A percentile compares a stretch with the other conserved stretches of the same genome.
phyloP scores from a whole-genome alignment of 2,329 filamentous ascomycete species.

The Phialemoniopsis sp. region DNA sequence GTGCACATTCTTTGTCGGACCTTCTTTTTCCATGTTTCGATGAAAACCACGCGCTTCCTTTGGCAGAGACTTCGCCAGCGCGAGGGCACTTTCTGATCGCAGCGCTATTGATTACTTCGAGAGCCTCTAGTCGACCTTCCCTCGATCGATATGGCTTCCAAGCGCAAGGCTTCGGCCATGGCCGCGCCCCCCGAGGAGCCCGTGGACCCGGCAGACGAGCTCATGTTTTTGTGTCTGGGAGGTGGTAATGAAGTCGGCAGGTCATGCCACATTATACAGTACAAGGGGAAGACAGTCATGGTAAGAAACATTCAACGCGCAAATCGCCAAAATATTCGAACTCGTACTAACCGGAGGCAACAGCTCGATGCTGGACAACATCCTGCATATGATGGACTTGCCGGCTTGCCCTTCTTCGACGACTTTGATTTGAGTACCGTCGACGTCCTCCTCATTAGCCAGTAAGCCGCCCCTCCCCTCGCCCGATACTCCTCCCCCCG shows the following conservation, averaged over 20 bases:
- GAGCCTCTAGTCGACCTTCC: no score
- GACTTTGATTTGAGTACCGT: constrained; percentile 97
- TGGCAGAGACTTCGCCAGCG: no score
- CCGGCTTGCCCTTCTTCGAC: constrained; percentile 93
- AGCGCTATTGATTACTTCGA: no score
- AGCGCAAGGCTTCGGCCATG: constrained; percentile 82
- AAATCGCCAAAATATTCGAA: constrained; percentile 3
- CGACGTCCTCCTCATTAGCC: constrained; percentile 95
- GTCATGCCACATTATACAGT: constrained; percentile 96
- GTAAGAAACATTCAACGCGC: constrained; percentile 40
- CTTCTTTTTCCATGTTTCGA: no score
- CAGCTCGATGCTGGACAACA: constrained; percentile 97
- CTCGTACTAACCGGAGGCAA: constrained; percentile 4
- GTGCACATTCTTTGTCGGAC: no score
- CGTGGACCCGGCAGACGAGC: constrained; percentile 87
- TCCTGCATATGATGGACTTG: constrained; percentile 90
- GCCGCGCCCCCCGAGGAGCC: constrained; percentile 71
- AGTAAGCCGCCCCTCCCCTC: constrained; percentile 65
- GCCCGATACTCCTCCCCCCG: background rate
- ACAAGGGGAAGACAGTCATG: constrained; percentile 99
- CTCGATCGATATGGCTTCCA: constrained; percentile 97
- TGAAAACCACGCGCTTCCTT: no score
- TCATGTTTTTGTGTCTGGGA: constrained; percentile 89
- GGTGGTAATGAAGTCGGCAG: constrained; percentile 96
- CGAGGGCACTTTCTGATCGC: no score